Conservation (phyloP, 495 filamentous ascomycete genomes). For the Staphylotrichum longicolle region DNA sequence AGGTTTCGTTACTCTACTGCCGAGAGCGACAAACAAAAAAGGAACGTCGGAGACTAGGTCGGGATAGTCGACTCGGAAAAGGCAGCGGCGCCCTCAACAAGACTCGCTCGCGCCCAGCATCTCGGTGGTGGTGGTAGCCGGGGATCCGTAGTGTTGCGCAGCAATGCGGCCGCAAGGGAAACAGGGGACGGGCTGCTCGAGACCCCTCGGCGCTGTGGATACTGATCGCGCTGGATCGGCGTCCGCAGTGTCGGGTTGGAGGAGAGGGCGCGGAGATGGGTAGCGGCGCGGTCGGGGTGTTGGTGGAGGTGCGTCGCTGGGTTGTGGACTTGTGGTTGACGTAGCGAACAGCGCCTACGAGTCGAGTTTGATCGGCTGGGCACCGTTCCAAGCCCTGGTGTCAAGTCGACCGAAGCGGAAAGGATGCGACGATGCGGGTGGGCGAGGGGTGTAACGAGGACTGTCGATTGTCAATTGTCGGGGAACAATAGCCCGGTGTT, state of each 20-base stretch:
- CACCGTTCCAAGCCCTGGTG: constrained; percentile 22
- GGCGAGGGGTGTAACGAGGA: constrained; percentile 4
- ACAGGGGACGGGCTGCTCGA: constrained; percentile 9
- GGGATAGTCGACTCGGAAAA: constrained; percentile 16
- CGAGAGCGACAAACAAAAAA: constrained; percentile 20
- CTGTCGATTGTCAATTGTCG: constrained; percentile 18
- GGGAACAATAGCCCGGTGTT: constrained; percentile 17
- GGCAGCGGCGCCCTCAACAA: constrained; percentile 23
- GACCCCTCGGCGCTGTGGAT: neutral
- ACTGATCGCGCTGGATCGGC: neutral
- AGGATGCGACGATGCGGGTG: constrained; percentile 23
- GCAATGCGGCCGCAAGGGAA: neutral
- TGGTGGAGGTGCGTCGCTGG: neutral
- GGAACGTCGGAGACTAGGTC: constrained; percentile 16
- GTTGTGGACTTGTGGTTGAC: constrained; percentile 1
- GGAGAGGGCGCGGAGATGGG: neutral
- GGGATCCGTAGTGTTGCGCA: constrained; percentile 17
- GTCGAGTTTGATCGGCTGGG: constrained; percentile 39
- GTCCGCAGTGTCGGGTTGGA: constrained; percentile 7
- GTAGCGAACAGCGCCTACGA: constrained; percentile 13
- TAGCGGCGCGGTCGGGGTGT: neutral
- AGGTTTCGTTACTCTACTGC: constrained; percentile 17
- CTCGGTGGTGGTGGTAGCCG: constrained; percentile 26
- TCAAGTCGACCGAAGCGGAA: constrained; percentile 29
- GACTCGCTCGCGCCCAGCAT: constrained; percentile 19